phyloP scores from a whole-genome alignment of 2,329 filamentous ascomycete genomes.

The Colletotrichum salicis region DNA sequence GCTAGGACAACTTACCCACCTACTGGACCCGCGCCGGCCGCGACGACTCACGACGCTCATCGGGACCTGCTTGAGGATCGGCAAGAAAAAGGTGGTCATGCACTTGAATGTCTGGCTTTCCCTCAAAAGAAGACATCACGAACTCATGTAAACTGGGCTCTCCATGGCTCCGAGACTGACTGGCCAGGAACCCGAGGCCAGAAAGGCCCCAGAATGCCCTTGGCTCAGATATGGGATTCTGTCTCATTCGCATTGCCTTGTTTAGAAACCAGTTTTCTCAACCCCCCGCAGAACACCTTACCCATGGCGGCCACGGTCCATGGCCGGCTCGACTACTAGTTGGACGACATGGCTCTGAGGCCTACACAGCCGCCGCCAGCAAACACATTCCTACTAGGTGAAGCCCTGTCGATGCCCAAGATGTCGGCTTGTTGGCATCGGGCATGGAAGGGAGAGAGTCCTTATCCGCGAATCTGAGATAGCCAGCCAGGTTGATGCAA shows the following conservation, averaged over 20 bases:
- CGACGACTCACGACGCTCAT: conserved; percentile 30
- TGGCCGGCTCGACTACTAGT: not conserved
- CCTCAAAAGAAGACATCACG: conserved; percentile 26
- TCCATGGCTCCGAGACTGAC: conserved; percentile 1
- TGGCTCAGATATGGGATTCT: conserved; percentile 33
- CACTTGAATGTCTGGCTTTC: conserved; percentile 16
- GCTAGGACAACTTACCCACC: conserved; percentile 29
- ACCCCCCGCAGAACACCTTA: conserved; percentile 26
- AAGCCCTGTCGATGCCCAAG: not conserved
- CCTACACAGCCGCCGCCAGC: conserved; percentile 5
- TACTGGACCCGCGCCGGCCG: conserved; percentile 28
- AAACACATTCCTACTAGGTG: not conserved
- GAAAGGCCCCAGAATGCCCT: conserved; percentile 23
- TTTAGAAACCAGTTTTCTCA: conserved; percentile 14
- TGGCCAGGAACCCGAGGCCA: conserved; percentile 29
- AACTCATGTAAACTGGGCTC: conserved; percentile 11
- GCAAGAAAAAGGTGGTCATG: conserved; percentile 28
- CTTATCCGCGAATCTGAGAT: not conserved
- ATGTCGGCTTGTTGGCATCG: conserved; percentile 2
- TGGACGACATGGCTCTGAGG: conserved; percentile 13
- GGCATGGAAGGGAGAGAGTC: not conserved
- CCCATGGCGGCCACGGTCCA: conserved; percentile 23
- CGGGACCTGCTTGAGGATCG: conserved; percentile 36
- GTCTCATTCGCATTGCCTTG: conserved; percentile 25
- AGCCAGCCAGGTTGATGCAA: not conserved